Percentiles rank a stretch among this genome's conserved stretches.
Conservation (phyloP, 2,329 filamentous ascomycete genomes). For the Neofusicoccum parvum region DNA sequence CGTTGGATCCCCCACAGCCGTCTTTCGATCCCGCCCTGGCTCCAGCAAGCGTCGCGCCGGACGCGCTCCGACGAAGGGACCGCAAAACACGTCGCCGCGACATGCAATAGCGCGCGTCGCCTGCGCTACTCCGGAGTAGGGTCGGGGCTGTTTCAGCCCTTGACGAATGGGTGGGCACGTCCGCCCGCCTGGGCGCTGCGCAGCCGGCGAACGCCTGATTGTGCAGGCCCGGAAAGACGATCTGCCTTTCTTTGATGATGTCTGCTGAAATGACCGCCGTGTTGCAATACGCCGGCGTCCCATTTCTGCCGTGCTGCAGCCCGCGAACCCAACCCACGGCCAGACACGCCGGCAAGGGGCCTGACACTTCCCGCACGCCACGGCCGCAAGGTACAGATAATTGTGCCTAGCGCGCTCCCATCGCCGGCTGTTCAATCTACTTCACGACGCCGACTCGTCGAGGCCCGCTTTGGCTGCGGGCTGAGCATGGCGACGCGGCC, state of each 20-base stretch:
- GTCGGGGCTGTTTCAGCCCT: slow-evolving; percentile 11
- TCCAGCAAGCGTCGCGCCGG: neutral
- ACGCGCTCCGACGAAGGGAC: neutral
- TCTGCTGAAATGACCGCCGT: neutral
- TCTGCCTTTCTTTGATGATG: slow-evolving; percentile 7
- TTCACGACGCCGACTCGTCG: slow-evolving; percentile 1
- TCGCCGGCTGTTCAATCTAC: slow-evolving; percentile 6
- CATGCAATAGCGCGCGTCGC: neutral
- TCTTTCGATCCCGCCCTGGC: neutral
- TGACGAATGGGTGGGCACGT: slow-evolving; percentile 11
- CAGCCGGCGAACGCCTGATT: slow-evolving; percentile 7
- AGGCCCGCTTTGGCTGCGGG: slow-evolving; percentile 1
- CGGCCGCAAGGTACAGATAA: neutral
- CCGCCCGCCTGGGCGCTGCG: neutral
- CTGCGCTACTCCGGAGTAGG: neutral
- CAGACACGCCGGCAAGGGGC: neutral
- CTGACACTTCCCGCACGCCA: neutral
- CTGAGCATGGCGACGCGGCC: neutral
- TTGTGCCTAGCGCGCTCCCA: neutral
- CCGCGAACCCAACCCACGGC: too few relatives aligned
- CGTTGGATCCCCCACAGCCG: neutral
- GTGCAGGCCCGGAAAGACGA: neutral
- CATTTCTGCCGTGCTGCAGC: neutral
- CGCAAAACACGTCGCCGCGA: neutral
- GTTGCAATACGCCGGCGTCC: neutral